Evolutionary conservation across 192 early-diverging fungal genomes (phyloP), one percentile per base, ranked within the genome.

Genomic region (Backusella morwellensis): DNA sequence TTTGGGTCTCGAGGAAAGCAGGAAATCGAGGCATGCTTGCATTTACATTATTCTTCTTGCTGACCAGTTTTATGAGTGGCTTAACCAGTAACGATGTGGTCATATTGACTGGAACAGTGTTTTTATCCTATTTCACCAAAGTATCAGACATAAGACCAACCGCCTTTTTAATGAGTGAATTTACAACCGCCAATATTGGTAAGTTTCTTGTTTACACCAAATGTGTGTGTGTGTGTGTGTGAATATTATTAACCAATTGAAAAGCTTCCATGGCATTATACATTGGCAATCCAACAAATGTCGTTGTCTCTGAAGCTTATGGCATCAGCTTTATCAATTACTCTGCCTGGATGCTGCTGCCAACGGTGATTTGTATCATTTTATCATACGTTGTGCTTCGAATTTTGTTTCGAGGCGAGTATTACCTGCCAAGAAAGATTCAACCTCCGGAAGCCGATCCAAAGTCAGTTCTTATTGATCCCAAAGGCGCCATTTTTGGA

Each of bases 231-330:
- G 32, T 32, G 32, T 73, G 23, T 73, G 35, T 52, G 56, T 21
- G 63, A 75, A 19, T 35, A 67, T 14, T 44, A 14, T 44, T 5
- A 11, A 17, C 42, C 21, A 38, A 19, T 42, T 36, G 2, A n/a
- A 63, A 35, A 88, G 91, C 90, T 35, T 92, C 90, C 14, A 96
- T 96, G 92, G 88, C 90, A 1, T 81, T 97, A 26, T 95, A 93
- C 77, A 93, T 97, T 79, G 94, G 96, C 35, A 97, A 97, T 73
- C 91, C 94, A 19, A 96, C 95, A 8, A 96, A 97, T 79, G 91
- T 97, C 14, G 87, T 97, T 41, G 94, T 93, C 3, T 90, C 92
- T 19, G 88, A 95, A 78, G 94, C 93, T 1, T 94, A 90, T 73
- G 78, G 79, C 23, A 89, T 97, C 40, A 88, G 85, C 3, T 93